These are phyloP conservation scores for Scutellaria galericulata DNA, from an alignment of 257 asterid species.

Conservation along the genomic window DNA sequence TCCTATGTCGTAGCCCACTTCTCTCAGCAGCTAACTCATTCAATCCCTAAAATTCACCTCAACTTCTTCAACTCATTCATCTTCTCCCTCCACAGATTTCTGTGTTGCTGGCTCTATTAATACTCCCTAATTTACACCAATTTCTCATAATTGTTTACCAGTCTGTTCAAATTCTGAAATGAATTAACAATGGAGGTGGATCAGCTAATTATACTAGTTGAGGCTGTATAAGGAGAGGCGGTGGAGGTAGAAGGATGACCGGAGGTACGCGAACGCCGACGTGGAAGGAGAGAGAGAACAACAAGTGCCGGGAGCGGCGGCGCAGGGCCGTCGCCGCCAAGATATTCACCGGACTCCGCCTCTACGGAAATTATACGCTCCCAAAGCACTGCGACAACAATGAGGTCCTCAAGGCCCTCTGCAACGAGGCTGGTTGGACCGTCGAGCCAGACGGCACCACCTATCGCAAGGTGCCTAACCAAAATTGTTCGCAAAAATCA, in stretches of 20 bases:
- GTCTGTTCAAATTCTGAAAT: neutral
- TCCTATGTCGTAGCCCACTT: conserved; percentile 28
- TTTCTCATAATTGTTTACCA: neutral
- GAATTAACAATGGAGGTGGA: neutral
- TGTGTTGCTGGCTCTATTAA: neutral
- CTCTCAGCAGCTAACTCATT: conserved; percentile 29
- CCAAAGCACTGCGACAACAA: conserved; percentile 80
- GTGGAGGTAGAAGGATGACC: conserved; percentile 22
- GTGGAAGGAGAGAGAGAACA: conserved; percentile 85
- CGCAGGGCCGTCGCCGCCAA: conserved; percentile 78
- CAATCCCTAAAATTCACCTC: conserved; percentile 20
- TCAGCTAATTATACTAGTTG: neutral
- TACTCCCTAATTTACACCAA: neutral
- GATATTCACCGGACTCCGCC: conserved; percentile 69
- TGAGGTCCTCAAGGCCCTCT: conserved; percentile 82
- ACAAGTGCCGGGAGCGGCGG: conserved; percentile 73
- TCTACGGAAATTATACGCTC: conserved; percentile 67
- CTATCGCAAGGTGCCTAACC: conserved; percentile 58
- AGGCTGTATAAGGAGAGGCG: neutral
- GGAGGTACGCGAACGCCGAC: conserved; percentile 68
- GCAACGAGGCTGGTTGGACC: conserved; percentile 75
- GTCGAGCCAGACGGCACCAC: conserved; percentile 79
- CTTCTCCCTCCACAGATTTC: neutral
- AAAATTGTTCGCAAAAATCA: neutral
- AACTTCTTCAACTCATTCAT: neutral